phyloP scores from a whole-genome alignment of 1,284 basidiomycete genomes.

The Ganoderma multipileum region DNA sequence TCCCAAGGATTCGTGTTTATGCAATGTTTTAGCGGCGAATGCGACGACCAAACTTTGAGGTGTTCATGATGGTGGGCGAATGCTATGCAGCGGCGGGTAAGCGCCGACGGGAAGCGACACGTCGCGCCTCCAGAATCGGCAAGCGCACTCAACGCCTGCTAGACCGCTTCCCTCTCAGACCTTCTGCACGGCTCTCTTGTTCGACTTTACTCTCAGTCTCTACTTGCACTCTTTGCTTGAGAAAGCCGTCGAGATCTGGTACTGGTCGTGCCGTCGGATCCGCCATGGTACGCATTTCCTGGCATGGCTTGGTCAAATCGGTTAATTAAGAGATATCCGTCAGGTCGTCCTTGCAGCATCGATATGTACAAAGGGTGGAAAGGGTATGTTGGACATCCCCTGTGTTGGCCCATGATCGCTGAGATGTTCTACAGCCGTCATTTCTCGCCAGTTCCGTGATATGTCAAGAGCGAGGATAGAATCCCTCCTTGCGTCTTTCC shows the following conservation, averaged over 20 bases:
- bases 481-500: constrained; percentile 95
- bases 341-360: constrained; percentile 93
- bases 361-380: constrained; percentile 93
- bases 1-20: neutral
- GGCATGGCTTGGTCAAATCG: neutral
- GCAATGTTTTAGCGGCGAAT: neutral
- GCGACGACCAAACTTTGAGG: neutral
- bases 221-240: neutral
- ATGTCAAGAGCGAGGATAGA: constrained; percentile 94
- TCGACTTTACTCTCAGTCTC: neutral
- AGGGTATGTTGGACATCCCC: constrained; percentile 57
- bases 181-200: constrained; percentile 1
- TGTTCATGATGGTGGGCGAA: neutral
- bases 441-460: constrained; percentile 96
- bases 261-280: neutral
- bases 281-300: constrained; percentile 24
- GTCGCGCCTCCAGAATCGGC: constrained; percentile 26
- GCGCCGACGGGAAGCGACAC: constrained; percentile 24
- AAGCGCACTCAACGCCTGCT: constrained; percentile 11
- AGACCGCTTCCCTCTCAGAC: neutral
- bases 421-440: constrained; percentile 69
- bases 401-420: neutral
- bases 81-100: constrained; percentile 9
- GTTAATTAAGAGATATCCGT: constrained; percentile 6
- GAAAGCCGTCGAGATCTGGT: neutral